Percentiles rank a stretch among this genome's conserved stretches.
phyloP scores from a whole-genome alignment of 2,329 filamentous ascomycete genomes.

The Rhinocladiella similis region DNA sequence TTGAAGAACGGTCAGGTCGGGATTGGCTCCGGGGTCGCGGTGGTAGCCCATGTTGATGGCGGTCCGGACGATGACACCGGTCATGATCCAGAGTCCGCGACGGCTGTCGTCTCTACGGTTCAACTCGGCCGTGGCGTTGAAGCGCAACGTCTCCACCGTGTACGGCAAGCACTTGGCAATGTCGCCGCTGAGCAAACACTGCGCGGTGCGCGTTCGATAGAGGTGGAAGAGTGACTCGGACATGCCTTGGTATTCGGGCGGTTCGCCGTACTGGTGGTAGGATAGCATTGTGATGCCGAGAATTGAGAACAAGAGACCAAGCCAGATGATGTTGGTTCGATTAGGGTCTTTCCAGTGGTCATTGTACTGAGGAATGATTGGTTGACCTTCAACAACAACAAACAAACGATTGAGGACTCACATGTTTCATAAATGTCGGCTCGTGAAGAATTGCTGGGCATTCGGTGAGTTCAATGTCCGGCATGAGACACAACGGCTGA shows the following conservation, averaged over 20 bases:
- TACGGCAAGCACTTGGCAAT: slow-evolving; percentile 3
- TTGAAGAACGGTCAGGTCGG: slow-evolving; percentile 37
- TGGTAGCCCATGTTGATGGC: slow-evolving; percentile 45
- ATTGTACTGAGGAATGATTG: background rate
- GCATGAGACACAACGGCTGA: background rate
- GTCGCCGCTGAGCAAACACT: background rate
- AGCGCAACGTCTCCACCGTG: slow-evolving; percentile 6
- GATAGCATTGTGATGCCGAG: background rate
- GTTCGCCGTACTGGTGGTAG: slow-evolving; percentile 1
- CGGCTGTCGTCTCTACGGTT: background rate
- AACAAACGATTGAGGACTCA: too few species aligned
- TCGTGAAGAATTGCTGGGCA: slow-evolving; percentile 1
- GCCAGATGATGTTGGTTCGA: background rate
- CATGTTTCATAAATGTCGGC: slow-evolving; percentile 3
- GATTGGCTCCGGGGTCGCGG: slow-evolving; percentile 40
- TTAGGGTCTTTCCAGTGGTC: background rate
- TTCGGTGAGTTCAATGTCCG: background rate
- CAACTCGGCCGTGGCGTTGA: slow-evolving; percentile 6
- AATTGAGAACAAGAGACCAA: background rate
- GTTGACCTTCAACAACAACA: too few species aligned
- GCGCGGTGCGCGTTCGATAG: background rate
- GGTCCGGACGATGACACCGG: slow-evolving; percentile 5
- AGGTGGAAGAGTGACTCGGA: background rate
- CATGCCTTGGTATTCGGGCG: background rate
- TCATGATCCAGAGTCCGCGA: slow-evolving; percentile 10